Percentiles rank a stretch among this genome's conserved stretches.
These are phyloP conservation scores for Pseudozyma tsukubaensis DNA, from an alignment of 1,284 basidiomycete species.

Conservation along the genomic window DNA sequence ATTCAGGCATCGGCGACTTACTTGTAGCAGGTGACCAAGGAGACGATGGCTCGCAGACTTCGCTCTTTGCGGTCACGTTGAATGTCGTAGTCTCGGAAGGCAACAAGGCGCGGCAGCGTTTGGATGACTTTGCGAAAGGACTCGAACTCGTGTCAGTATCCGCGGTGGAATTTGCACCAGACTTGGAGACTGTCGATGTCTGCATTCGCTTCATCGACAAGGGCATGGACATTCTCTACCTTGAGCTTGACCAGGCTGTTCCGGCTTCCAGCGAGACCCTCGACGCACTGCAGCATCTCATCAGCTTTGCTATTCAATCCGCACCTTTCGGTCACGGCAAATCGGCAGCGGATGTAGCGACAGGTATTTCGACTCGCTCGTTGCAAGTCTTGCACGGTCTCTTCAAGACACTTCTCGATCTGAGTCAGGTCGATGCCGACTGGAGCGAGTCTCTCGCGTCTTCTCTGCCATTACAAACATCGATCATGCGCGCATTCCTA, in stretches of 20 bases:
- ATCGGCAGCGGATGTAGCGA: background rate
- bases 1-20: conserved; percentile 17
- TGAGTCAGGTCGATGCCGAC: conserved; percentile 47
- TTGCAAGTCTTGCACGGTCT: conserved; percentile 42
- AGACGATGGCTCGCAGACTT: conserved; percentile 6
- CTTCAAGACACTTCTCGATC: conserved; percentile 41
- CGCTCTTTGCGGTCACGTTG: conserved; percentile 21
- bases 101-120: conserved; percentile 23
- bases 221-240: conserved; percentile 45
- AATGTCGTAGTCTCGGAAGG: conserved; percentile 23
- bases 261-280: conserved; percentile 21
- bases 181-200: conserved; percentile 44
- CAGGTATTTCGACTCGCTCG: conserved; percentile 10
- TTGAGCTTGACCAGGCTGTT: conserved; percentile 32
- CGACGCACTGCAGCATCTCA: conserved; percentile 19
- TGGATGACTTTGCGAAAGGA: conserved; percentile 40
- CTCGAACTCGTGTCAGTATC: conserved; percentile 25
- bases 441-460: conserved; percentile 41
- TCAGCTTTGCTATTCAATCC: conserved; percentile 30
- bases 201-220: conserved; percentile 44
- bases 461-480: conserved; percentile 14
- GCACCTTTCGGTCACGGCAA: conserved; percentile 18
- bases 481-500: conserved; percentile 27
- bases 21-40: conserved; percentile 11
- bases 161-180: conserved; percentile 25